These are phyloP conservation scores for Boletus reticulatus DNA, from an alignment of 768 basidiomycete species.

Conservation along the genomic window DNA sequence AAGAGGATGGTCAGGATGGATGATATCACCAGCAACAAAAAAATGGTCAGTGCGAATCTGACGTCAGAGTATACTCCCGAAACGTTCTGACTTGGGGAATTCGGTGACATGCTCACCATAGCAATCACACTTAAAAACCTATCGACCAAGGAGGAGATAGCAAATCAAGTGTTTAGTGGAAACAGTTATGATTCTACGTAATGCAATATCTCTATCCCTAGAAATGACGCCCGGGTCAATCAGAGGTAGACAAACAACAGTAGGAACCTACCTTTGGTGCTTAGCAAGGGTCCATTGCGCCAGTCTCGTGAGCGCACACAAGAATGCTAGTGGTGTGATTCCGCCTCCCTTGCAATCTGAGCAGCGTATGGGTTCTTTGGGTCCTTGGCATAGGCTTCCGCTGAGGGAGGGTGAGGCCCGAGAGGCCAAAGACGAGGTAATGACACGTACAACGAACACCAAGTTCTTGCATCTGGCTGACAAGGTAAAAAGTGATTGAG, in stretches of 20 bases:
- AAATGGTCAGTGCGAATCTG: background rate
- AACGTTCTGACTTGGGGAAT: too few species aligned
- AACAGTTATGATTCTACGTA: slow-evolving; percentile 15
- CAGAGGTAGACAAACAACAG: background rate
- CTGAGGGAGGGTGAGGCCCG: slow-evolving; percentile 33
- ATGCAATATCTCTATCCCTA: slow-evolving; percentile 15
- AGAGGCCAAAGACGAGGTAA: background rate
- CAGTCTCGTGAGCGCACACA: background rate
- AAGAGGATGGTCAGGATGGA: slow-evolving; percentile 3
- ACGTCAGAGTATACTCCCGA: background rate
- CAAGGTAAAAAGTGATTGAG: slow-evolving; percentile 61
- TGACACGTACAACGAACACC: slow-evolving; percentile 65
- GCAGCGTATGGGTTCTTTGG: slow-evolving; percentile 82
- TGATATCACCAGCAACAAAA: background rate
- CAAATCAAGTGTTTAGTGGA: slow-evolving; percentile 1
- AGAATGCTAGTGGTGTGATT: slow-evolving; percentile 40
- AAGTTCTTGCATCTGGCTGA: slow-evolving; percentile 64
- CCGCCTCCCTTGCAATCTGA: slow-evolving; percentile 63
- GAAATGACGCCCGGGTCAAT: background rate
- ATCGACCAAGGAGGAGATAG: background rate
- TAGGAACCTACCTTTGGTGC: slow-evolving; percentile 5
- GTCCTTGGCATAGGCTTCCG: slow-evolving; percentile 67
- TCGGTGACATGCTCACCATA: background rate
- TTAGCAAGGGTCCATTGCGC: background rate
- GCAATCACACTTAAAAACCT: background rate